These are phyloP conservation scores for Candida boidinii DNA, from an alignment of 805 yeast species.

Conservation along the genomic window DNA sequence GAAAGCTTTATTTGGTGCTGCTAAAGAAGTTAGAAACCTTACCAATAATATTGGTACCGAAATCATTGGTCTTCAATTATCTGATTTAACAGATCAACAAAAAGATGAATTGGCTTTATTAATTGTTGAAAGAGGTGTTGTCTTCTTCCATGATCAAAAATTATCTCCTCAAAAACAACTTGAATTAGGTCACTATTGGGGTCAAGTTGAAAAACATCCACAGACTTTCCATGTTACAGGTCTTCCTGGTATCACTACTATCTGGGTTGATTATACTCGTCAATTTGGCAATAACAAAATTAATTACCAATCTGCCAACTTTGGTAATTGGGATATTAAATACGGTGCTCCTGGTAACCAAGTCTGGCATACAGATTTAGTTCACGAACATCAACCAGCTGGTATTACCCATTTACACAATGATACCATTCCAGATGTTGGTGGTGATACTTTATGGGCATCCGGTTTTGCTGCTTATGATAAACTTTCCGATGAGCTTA, in stretches of 20 bases:
- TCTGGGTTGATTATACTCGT: slow-evolving; percentile 31
- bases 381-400: slow-evolving; percentile 49
- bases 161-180: no score
- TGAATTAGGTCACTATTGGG: slow-evolving; percentile 37
- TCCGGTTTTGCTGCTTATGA: slow-evolving; percentile 54
- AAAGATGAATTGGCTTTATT: slow-evolving; percentile 39
- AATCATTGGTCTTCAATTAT: slow-evolving; percentile 36
- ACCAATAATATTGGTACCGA: slow-evolving; percentile 43
- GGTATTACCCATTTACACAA: slow-evolving; percentile 46
- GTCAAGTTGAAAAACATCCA: slow-evolving; percentile 33
- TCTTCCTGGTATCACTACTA: slow-evolving; percentile 29
- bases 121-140: slow-evolving; percentile 42
- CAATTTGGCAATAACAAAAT: slow-evolving; percentile 15
- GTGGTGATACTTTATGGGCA: slow-evolving; percentile 52
- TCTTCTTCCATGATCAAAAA: slow-evolving; percentile 41
- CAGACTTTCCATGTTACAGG: slow-evolving; percentile 27
- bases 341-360: slow-evolving; percentile 15
- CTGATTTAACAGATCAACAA: slow-evolving; percentile 33
- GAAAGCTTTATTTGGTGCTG: slow-evolving; percentile 32
- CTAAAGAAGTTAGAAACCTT: slow-evolving; percentile 31
- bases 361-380: slow-evolving; percentile 46
- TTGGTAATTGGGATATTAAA: slow-evolving; percentile 13
- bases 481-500: slow-evolving; percentile 42
- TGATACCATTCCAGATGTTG: slow-evolving; percentile 39
- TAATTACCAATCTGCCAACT: slow-evolving; percentile 14